phyloP scores from a whole-genome alignment of 2,329 filamentous ascomycete species.

The Microdochium paspali region DNA sequence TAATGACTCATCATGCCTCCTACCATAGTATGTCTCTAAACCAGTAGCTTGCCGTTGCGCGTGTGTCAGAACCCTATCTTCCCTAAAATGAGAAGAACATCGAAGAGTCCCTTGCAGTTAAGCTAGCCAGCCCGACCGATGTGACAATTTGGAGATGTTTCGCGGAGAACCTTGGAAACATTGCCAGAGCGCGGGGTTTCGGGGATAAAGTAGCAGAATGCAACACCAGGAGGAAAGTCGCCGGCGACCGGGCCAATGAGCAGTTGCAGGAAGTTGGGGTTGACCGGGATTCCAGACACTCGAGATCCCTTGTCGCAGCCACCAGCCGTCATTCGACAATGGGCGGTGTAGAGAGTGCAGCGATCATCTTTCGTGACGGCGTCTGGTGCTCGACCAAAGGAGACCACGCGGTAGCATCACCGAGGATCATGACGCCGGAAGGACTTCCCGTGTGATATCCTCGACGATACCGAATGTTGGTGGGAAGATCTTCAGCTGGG shows the following conservation, averaged over 20 bases:
- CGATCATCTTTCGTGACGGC: too few species aligned
- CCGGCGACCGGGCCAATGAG: background rate
- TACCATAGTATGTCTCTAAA: too few species aligned
- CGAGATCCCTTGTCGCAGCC: background rate
- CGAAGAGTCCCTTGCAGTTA: too few species aligned
- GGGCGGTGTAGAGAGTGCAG: background rate
- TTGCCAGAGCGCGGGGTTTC: background rate
- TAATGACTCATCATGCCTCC: too few species aligned
- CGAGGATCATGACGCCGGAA: too few species aligned
- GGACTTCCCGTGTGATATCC: too few species aligned
- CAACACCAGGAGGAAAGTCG: background rate
- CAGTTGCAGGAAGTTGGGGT: background rate
- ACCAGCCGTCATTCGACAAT: background rate
- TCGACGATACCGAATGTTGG: too few species aligned
- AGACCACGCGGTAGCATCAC: too few species aligned
- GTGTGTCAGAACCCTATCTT: too few species aligned
- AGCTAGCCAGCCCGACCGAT: background rate
- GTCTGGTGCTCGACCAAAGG: too few species aligned
- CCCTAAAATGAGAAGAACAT: too few species aligned
- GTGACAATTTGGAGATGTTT: background rate
- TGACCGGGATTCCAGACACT: background rate
- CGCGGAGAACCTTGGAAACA: background rate
- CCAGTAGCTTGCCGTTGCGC: too few species aligned
- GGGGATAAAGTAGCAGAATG: background rate
- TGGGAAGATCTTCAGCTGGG: background rate